phyloP scores from a whole-genome alignment of 2,329 filamentous ascomycete species.

The Davidsoniella neocaledoniae region DNA sequence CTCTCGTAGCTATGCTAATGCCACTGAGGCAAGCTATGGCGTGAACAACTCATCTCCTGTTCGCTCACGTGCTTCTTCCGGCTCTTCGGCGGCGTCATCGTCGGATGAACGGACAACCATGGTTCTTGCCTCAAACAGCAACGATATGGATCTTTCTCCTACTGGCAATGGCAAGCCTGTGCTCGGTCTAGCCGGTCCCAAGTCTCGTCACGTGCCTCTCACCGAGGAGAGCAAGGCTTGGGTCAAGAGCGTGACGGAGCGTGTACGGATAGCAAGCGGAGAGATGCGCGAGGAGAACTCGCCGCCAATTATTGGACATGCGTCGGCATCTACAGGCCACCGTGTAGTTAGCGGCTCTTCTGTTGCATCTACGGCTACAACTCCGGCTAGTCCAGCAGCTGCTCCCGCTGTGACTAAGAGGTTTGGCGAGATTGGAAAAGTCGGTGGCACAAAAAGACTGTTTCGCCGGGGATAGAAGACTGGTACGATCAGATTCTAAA shows the following conservation, averaged over 20 bases:
- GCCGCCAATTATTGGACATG: not conserved
- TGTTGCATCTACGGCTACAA: not conserved
- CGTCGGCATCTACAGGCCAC: not conserved
- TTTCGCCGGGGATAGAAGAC: constrained; percentile 32
- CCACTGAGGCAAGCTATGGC: constrained; percentile 20
- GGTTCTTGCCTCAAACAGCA: too few species aligned
- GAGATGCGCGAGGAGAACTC: constrained; percentile 33
- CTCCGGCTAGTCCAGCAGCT: not conserved
- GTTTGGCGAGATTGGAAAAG: constrained; percentile 56
- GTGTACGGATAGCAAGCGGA: constrained; percentile 54
- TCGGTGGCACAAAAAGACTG: constrained; percentile 55
- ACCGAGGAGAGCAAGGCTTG: constrained; percentile 60
- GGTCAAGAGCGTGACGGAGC: constrained; percentile 71
- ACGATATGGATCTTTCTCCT: too few species aligned
- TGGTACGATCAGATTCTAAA: constrained; percentile 3
- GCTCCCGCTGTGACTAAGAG: constrained; percentile 15
- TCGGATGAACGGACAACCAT: constrained; percentile 21
- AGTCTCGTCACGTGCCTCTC: constrained; percentile 45
- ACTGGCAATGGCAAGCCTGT: constrained; percentile 14
- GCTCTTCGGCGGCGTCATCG: too few species aligned
- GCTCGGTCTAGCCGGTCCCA: constrained; percentile 56
- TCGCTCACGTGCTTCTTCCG: too few species aligned
- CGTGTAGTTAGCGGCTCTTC: not conserved
- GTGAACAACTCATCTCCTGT: too few species aligned
- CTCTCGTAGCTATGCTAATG: constrained; percentile 14